Evolutionary conservation across 129 eudicot species (phyloP).

Genomic region (Tagetes erecta): DNA sequence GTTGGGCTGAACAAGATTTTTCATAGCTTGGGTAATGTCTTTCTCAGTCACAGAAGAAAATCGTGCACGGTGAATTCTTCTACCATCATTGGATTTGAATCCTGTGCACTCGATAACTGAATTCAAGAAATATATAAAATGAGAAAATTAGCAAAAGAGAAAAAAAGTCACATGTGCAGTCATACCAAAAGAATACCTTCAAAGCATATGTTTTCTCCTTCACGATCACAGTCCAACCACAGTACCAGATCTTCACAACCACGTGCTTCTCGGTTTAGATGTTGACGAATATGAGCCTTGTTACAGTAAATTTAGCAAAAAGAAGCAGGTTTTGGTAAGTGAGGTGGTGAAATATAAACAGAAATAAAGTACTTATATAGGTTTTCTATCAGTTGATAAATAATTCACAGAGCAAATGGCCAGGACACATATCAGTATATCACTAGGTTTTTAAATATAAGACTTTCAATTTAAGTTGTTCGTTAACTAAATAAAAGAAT

Average conservation of each 20-base stretch:
- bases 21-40: slow-evolving; percentile 83
- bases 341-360: neutral
- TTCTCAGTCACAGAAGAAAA: slow-evolving; percentile 94
- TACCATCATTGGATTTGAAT: slow-evolving; percentile 53
- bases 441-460: slow-evolving; percentile 5
- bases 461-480: slow-evolving; percentile 8
- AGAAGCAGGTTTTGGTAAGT: slow-evolving; percentile 6
- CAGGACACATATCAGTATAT: neutral
- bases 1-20: slow-evolving; percentile 74
- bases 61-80: slow-evolving; percentile 77
- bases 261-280: slow-evolving; percentile 89
- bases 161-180: neutral
- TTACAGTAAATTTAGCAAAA: slow-evolving; percentile 30
- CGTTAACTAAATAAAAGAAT: neutral
- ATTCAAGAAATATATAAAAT: slow-evolving; percentile 15
- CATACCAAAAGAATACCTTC: slow-evolving; percentile 61
- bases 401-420: slow-evolving; percentile 1
- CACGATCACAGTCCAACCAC: slow-evolving; percentile 98
- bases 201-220: slow-evolving; percentile 97
- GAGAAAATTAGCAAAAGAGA: slow-evolving; percentile 21
- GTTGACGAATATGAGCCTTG: slow-evolving; percentile 91
- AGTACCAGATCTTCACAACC: slow-evolving; percentile 76
- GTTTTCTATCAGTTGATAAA: neutral
- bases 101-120: slow-evolving; percentile 93
- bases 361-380: slow-evolving; percentile 4